phyloP scores from a whole-genome alignment of 228 moss, liverwort and hornwort species.

The Sphagnum magellanicum region DNA sequence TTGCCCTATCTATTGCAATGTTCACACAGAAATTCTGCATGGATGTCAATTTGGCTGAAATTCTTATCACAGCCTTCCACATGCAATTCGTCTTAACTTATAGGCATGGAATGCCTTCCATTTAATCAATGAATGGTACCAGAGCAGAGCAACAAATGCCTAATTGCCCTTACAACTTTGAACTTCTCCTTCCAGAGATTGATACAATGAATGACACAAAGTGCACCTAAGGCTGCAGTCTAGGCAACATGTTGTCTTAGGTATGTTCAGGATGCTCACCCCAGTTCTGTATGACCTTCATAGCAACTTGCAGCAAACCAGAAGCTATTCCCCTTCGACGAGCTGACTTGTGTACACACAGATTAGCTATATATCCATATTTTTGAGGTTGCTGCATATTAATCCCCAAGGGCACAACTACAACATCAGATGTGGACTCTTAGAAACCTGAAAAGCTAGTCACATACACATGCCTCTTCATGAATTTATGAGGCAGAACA shows the following conservation, averaged over 20 bases:
- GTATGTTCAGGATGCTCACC: conserved; percentile 32
- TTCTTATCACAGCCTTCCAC: too few species aligned
- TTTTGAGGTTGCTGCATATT: conserved; percentile 48
- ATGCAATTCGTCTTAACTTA: too few species aligned
- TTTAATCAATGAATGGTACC: background rate
- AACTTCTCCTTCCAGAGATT: background rate
- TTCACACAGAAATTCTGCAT: too few species aligned
- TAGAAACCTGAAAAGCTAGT: too few species aligned
- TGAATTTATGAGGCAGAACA: too few species aligned
- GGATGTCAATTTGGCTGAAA: too few species aligned
- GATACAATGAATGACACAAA: background rate
- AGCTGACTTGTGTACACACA: conserved; percentile 77
- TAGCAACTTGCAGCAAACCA: conserved; percentile 50
- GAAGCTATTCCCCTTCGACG: conserved; percentile 77
- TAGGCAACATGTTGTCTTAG: background rate
- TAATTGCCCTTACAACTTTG: background rate
- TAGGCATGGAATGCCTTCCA: too few species aligned
- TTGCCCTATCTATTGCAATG: too few species aligned
- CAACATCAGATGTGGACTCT: too few species aligned
- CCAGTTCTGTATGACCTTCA: conserved; percentile 57
- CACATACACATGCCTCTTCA: too few species aligned
- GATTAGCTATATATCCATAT: conserved; percentile 90
- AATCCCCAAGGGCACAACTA: background rate
- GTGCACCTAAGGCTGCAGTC: background rate
- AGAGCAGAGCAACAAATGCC: background rate